Base-by-base conservation (phyloP, 345 rosid species). In the Lepidium aucheri region DNA sequence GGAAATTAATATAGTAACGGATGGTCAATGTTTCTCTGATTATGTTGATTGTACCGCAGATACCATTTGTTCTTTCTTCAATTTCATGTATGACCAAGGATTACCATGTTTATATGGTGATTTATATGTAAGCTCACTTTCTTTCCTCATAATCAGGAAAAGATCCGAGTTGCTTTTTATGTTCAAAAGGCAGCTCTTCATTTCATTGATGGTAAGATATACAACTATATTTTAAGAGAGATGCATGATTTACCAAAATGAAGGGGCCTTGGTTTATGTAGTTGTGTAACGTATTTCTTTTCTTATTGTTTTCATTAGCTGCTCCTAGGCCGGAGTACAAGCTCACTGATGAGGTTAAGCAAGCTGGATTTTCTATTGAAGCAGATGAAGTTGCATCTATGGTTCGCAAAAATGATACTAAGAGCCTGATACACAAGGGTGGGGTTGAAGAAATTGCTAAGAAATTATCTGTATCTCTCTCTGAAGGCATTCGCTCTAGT, bases 171-270 rank as follows among this genome's bases (percentile, higher is more conserved):
- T 36, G 97, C 91, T 32, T 83, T 88, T 65, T 84, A 77, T 74
- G 97, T 90, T 63, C 87, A 83, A 67, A 86, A 84, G 79, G 97
- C 98, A 26, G 97, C 98, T 72, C 69, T 85, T 60, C 87, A 82
- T 12, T 93, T 88, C 73, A 77, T 86, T 67, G 95, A 85, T 65
- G 98, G 98, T 93, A 88, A 61, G 77, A 34, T 63, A 40, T 76
- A 42, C 41, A 66, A 13, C 44, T 68, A 38, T 47, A 46, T 38
- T 72, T 17, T 59, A 50, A 32, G 17, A 74, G 11, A 26, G 41
- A 55, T 38, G 28, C 16, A 62, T 53, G 33, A 45, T 28, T 66
- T 18, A 40, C 30, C 46, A 5, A 17, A 58, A 36, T 39, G 41
- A 10, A 50, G 69, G 41, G 13, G 28, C 9, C 16, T 71, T 4